A percentile compares a stretch with the other conserved stretches of the same genome.
These are phyloP conservation scores for Hygrophorus pudorinus DNA, from an alignment of 768 basidiomycete genomes.

Conservation along the genomic window DNA sequence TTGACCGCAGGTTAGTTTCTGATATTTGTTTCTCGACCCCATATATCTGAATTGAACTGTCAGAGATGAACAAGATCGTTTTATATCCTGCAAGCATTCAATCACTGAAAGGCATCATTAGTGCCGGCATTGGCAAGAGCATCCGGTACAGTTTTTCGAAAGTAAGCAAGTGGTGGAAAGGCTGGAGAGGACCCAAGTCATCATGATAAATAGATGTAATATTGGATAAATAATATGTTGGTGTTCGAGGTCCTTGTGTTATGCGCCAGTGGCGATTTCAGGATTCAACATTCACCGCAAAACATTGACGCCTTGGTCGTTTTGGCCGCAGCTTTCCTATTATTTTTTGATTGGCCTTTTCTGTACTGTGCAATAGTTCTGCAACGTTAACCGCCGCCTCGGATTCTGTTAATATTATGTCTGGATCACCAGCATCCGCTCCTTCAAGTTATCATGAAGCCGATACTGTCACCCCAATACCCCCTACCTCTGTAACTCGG, in stretches of 20 bases:
- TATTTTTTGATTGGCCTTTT: neutral
- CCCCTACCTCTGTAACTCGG: conserved; percentile 28
- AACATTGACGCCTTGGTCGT: no score
- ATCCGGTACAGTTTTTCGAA: conserved; percentile 66
- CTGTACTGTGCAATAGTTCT: neutral
- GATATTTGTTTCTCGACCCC: neutral
- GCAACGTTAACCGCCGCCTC: no score
- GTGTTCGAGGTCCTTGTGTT: neutral
- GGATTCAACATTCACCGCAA: no score
- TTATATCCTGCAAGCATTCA: conserved; percentile 78
- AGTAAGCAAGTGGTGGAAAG: conserved; percentile 75
- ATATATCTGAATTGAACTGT: neutral
- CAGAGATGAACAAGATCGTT: conserved; percentile 74
- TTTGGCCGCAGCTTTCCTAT: no score
- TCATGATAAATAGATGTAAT: neutral
- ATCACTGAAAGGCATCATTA: conserved; percentile 76
- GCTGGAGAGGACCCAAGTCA: no score
- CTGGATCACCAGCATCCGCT: conserved; percentile 12
- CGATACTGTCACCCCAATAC: neutral
- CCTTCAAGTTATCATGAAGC: conserved; percentile 6
- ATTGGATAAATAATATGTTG: neutral
- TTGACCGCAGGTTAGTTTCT: conserved; percentile 41
- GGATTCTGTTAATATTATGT: neutral
- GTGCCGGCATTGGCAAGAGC: conserved; percentile 74
- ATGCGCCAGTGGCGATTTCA: no score